Evolutionary conservation across 2,329 filamentous ascomycete species (phyloP).

Genomic region (Hirsutella rhossiliensis): DNA sequence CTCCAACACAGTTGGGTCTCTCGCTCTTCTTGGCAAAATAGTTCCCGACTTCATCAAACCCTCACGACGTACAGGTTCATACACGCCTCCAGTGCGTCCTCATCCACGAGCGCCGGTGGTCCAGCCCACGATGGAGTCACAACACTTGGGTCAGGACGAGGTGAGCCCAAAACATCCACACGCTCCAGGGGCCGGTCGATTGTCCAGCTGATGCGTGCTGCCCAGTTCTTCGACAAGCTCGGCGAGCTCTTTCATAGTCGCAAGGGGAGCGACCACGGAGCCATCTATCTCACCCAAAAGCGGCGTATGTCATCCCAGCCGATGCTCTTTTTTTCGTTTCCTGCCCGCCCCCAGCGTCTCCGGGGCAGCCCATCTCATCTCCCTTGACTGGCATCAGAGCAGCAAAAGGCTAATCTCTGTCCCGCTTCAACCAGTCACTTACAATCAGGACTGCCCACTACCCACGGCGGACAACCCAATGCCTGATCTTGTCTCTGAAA

Average conservation of each 20-base stretch:
- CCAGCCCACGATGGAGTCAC: slow-evolving; percentile 11
- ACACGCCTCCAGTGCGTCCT: neutral
- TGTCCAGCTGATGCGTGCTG: neutral
- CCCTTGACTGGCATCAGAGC: neutral
- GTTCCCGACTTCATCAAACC: neutral
- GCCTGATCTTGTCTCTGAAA: slow-evolving; percentile 45
- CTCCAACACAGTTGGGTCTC: too few species aligned
- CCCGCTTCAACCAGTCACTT: slow-evolving; percentile 23
- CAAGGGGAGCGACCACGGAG: slow-evolving; percentile 59
- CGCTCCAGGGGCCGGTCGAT: neutral
- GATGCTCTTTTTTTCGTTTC: neutral
- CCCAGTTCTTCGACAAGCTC: slow-evolving; percentile 62
- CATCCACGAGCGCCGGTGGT: neutral
- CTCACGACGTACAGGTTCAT: neutral
- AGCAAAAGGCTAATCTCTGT: neutral
- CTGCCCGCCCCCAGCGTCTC: neutral
- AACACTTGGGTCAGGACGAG: slow-evolving; percentile 26
- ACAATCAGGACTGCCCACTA: slow-evolving; percentile 29
- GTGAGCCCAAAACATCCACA: slow-evolving; percentile 10
- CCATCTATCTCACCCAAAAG: slow-evolving; percentile 66
- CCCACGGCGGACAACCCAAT: slow-evolving; percentile 37
- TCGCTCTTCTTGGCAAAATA: too few species aligned
- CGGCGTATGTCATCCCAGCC: slow-evolving; percentile 42
- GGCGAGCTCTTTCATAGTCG: slow-evolving; percentile 54
- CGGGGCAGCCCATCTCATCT: neutral